Percentiles rank a stretch among this genome's conserved stretches.
Evolutionary conservation across 306 rosid genomes (phyloP).

Genomic region (Nissolia schottii): DNA sequence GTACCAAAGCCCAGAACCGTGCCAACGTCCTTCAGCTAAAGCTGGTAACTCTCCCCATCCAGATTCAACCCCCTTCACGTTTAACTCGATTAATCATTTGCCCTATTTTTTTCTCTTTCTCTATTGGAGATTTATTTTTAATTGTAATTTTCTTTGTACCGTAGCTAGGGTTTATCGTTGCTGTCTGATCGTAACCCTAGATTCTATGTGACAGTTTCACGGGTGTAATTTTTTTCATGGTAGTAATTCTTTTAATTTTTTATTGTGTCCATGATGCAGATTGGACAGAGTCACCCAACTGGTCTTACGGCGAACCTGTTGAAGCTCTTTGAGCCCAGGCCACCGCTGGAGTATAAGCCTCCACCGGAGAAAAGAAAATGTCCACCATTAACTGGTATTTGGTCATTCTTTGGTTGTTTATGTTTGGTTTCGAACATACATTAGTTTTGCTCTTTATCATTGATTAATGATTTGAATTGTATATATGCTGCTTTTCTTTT

Average conservation of each 20-base stretch:
- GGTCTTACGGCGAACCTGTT: conserved; percentile 83
- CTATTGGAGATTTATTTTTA: not conserved
- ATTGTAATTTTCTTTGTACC: too few relatives aligned
- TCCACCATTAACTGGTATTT: conserved; percentile 75
- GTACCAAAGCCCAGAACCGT: conserved; percentile 95
- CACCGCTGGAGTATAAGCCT: conserved; percentile 87
- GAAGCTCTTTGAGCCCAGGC: conserved; percentile 98
- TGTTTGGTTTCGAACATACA: not conserved
- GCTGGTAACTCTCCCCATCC: conserved; percentile 41
- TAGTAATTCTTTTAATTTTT: not conserved
- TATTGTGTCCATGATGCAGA: conserved; percentile 50
- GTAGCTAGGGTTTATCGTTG: conserved; percentile 34
- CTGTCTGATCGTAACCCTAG: not conserved
- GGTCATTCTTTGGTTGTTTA: not conserved
- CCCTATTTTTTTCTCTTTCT: not conserved
- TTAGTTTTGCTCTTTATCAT: not conserved
- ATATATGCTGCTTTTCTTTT: not conserved
- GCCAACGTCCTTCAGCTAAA: conserved; percentile 97
- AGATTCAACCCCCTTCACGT: not conserved
- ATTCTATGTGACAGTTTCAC: not conserved
- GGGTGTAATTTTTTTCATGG: not conserved
- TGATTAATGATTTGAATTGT: not conserved
- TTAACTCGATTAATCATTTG: not conserved
- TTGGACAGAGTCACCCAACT: conserved; percentile 98
- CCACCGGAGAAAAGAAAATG: conserved; percentile 96